Evolutionary conservation across 495 filamentous ascomycete species (phyloP).

Genomic region (Lasiosphaeria ovina): DNA sequence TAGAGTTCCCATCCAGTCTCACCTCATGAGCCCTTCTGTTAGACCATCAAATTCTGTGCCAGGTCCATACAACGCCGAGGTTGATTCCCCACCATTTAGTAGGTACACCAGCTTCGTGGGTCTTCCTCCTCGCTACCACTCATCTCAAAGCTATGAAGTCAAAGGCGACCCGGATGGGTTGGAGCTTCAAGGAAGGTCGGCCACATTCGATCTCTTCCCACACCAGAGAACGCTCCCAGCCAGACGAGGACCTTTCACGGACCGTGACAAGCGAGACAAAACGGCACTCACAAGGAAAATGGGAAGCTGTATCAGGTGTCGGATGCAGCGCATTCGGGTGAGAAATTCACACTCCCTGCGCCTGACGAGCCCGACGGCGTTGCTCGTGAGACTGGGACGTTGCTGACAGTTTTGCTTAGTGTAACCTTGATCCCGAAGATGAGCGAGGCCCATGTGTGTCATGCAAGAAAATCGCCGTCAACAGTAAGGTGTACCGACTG

Average conservation of each 20-base stretch:
- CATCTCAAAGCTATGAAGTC: constrained; percentile 12
- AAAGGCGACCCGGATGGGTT: constrained; percentile 17
- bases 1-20: constrained; percentile 15
- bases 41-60: constrained; percentile 8
- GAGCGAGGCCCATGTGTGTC: constrained; percentile 44
- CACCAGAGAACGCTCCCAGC: constrained; percentile 28
- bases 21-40: constrained; percentile 8
- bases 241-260: constrained; percentile 49
- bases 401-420: constrained; percentile 32
- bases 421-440: constrained; percentile 42
- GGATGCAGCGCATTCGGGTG: constrained; percentile 56
- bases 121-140: constrained; percentile 12
- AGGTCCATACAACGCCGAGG: constrained; percentile 9
- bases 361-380: background rate
- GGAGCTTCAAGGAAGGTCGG: constrained; percentile 12
- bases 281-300: constrained; percentile 52
- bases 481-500: constrained; percentile 43
- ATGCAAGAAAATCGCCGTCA: constrained; percentile 42
- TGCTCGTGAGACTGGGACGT: background rate
- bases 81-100: constrained; percentile 14
- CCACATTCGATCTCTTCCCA: constrained; percentile 19
- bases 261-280: constrained; percentile 41
- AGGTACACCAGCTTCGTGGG: constrained; percentile 7
- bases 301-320: constrained; percentile 51
- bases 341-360: constrained; percentile 17